A percentile compares a stretch with the other conserved stretches of the same genome.
Conservation (phyloP, 768 basidiomycete genomes). For the Mycena amicta region DNA sequence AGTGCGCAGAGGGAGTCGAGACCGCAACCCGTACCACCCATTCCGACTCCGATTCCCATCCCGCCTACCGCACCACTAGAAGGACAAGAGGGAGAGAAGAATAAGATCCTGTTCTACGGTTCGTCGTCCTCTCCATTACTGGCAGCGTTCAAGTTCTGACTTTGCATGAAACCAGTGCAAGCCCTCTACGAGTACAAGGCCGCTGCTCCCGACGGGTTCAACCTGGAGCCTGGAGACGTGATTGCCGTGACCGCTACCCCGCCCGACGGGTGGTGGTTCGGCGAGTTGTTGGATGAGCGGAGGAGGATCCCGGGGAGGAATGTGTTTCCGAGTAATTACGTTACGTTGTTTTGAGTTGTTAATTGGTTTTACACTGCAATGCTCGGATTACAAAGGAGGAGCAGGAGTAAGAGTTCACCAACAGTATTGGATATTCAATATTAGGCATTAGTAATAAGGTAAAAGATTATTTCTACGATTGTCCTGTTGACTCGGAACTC, state of each 20-base stretch:
- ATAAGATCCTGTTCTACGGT: slow-evolving; percentile 83
- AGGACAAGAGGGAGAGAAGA: slow-evolving; percentile 38
- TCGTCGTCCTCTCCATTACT: slow-evolving; percentile 30
- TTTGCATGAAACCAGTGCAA: slow-evolving; percentile 65
- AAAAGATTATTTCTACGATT: no score
- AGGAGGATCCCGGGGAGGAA: slow-evolving; percentile 71
- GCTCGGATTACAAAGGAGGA: no score
- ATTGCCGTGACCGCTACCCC: slow-evolving; percentile 94
- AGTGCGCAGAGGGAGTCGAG: background rate
- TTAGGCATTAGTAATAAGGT: no score
- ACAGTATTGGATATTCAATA: no score
- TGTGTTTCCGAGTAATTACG: slow-evolving; percentile 89
- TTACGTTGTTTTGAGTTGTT: slow-evolving; percentile 82
- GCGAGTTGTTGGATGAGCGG: slow-evolving; percentile 76
- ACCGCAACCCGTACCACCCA: background rate
- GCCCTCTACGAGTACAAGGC: slow-evolving; percentile 88
- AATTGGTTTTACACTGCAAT: no score
- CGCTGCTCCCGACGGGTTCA: slow-evolving; percentile 89
- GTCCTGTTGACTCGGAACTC: no score
- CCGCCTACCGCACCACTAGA: slow-evolving; percentile 36
- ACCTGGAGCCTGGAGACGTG: slow-evolving; percentile 93
- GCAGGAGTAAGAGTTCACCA: no score
- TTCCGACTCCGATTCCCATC: slow-evolving; percentile 7
- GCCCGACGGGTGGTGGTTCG: slow-evolving; percentile 98
- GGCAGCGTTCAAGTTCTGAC: slow-evolving; percentile 1